These are phyloP conservation scores for Leptographium wingfieldii DNA, from an alignment of 2,329 filamentous ascomycete species.

Conservation along the genomic window DNA sequence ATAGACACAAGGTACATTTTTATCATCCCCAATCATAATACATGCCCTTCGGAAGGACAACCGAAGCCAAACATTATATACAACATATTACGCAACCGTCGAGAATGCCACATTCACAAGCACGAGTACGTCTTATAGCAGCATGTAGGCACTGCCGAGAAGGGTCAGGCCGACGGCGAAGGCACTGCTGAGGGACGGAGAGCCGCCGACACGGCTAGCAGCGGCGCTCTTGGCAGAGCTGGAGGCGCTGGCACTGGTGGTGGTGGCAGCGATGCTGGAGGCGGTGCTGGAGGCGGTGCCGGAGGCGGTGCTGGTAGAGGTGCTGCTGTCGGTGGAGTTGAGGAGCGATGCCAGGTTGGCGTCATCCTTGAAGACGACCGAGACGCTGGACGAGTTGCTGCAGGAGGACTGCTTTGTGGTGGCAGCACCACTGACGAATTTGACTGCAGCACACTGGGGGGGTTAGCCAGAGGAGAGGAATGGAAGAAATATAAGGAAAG, in stretches of 20 bases:
- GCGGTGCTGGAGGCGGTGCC: constrained; percentile 4
- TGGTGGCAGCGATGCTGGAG: constrained; percentile 10
- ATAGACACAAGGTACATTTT: too few species aligned
- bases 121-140: constrained; percentile 4
- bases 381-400: constrained; percentile 25
- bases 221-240: constrained; percentile 5
- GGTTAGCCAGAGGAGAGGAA: background rate
- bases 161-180: constrained; percentile 2
- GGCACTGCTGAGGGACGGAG: constrained; percentile 4
- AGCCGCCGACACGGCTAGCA: background rate
- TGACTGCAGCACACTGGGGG: constrained; percentile 25
- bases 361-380: constrained; percentile 19
- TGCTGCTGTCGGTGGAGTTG: constrained; percentile 11
- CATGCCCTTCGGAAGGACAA: too few species aligned
- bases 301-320: constrained; percentile 1
- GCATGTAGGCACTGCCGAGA: constrained; percentile 7
- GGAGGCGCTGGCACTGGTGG: constrained; percentile 2
- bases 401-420: constrained; percentile 18
- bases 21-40: too few species aligned
- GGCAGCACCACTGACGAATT: constrained; percentile 35
- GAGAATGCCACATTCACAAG: background rate
- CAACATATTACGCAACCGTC: background rate
- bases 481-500: background rate
- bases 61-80: too few species aligned
- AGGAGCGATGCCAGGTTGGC: constrained; percentile 19